Base-by-base conservation (phyloP, 139 green algal species). In the Volvox reticuliferus region DNA sequence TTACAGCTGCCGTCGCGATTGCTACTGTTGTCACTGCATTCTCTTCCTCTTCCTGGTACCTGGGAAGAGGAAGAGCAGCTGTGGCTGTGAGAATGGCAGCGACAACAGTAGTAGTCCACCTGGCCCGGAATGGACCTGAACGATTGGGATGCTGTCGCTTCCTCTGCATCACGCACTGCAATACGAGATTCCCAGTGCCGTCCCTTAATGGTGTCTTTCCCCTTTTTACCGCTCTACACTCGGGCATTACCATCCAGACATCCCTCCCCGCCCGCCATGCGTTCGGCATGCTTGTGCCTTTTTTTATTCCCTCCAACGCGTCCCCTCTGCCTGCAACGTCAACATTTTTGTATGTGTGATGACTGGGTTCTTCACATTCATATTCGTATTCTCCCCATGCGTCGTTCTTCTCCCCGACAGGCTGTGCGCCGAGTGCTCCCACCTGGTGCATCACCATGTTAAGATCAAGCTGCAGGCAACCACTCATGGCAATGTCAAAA, bases 381-480 rank as follows among this genome's bases (percentile, higher is more conserved):
- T 9, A 55, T 80, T 71, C 79, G 12, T 30, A 77, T 87, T 19
- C 2, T 44, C 78, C 36, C 32, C 20, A 22, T 44, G 12, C 32
- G 30, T 67, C 20, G 6, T n/a, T n/a, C n/a, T n/a, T 33, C 22
- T 3, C 67, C 73, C 24, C 71, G 26, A 91, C 69, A 91, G 86
- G 67, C 93, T 98, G 37, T 98, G 97, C 88, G 94, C 87, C 21
- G 97, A 98, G 91, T 97, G 95, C 90, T 33, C 94, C 1, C 90
- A 83, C 13, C 89, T 98, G 50, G 96, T 98, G 2, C 94, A 98
- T 63, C 93, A 97, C 91, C 94, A 97, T 63, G 97, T 97, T 71
- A 96, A 96, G 88, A 98, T 98, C 81, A 91, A 94, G 68, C 73
- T 94, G 33, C 93, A 98, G 69, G 93, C 83, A 35, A 91, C 94